Evolutionary conservation across 768 basidiomycete species (phyloP), one percentile per base, ranked within the genome.

Genomic region (Suillus tomentosus): DNA sequence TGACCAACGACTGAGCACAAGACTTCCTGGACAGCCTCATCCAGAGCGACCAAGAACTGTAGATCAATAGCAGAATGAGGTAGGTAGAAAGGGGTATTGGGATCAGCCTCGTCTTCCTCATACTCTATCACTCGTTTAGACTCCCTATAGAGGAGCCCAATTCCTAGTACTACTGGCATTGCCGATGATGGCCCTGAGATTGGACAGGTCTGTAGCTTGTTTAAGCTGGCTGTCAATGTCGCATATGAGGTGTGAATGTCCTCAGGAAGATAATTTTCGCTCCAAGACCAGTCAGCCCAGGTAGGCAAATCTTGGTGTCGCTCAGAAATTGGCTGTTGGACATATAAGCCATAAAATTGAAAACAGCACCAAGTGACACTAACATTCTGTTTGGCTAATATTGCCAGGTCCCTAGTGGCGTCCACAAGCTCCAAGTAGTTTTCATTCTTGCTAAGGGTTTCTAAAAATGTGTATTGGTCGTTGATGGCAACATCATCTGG

Each of bases 201-300:
- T 54, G 34, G 10, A 11, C 4, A 34, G n/a, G 31, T 36, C 13
- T 5, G 5, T 2, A 54, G 34, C 10, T 11, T 54, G 0, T 34
- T 5, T 9, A 54, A 34, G 19, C 34, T 34, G 2, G 5, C 34
- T 17, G 5, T 3, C 10, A 54, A 54, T 3, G 19, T 13, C 3
- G 5, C 19, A 34, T 19, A 54, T 1, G 19, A 54, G 2, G 14
- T 4, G 15, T 62, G 61, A 1, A 62, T 1, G 7, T 62, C 50
- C 6, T 37, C 13, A 9, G 50, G 50, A 9, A 62, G 50, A 24
- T 37, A 62, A 19, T 8, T 11, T 24, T 2, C 24, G 0, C 8
- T 13, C 61, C 61, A 62, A 36, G 61, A 37, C 61, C 61, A 62
- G n/a, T 50, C 5, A 11, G 61, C 61, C 61, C 61, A 62, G 17